Evolutionary conservation across 495 filamentous ascomycete species (phyloP).

Genomic region (Xylaria acuta): DNA sequence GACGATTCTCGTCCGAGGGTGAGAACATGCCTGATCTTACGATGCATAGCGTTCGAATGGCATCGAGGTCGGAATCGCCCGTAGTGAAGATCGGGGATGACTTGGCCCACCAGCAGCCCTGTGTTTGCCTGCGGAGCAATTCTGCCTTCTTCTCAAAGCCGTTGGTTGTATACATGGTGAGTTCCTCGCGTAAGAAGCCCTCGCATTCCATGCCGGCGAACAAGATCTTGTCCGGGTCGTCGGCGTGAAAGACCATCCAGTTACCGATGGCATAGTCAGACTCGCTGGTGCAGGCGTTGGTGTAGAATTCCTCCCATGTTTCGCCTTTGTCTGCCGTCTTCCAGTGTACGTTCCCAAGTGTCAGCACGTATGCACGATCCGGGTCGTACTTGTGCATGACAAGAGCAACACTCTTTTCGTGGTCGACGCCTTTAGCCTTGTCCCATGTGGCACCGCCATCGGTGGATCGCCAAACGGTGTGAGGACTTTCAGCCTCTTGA

Average conservation of each 20-base stretch:
- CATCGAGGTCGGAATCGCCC: conserved; percentile 61
- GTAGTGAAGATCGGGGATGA: conserved; percentile 74
- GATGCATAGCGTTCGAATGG: conserved; percentile 79
- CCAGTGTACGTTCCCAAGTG: conserved; percentile 70
- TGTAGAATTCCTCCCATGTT: conserved; percentile 76
- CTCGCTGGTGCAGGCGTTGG: conserved; percentile 54
- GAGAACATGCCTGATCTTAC: conserved; percentile 69
- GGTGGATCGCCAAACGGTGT: conserved; percentile 71
- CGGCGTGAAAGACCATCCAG: conserved; percentile 76
- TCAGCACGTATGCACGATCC: conserved; percentile 78
- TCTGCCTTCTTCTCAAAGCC: conserved; percentile 73
- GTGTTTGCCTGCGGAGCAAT: conserved; percentile 65
- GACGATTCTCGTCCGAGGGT: conserved; percentile 67
- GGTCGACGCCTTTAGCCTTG: conserved; percentile 65
- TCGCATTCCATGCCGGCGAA: conserved; percentile 76
- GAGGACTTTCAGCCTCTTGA: conserved; percentile 56
- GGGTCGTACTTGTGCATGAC: conserved; percentile 77
- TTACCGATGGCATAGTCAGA: conserved; percentile 48
- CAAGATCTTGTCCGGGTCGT: conserved; percentile 80
- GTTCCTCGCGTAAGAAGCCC: conserved; percentile 59
- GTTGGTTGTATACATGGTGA: conserved; percentile 80
- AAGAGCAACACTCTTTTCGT: conserved; percentile 65
- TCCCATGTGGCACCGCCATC: conserved; percentile 82
- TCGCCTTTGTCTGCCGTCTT: conserved; percentile 80
- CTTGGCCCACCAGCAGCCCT: conserved; percentile 84